Base-by-base conservation (phyloP, 345 rosid species). In the Syzygium oleosum region DNA sequence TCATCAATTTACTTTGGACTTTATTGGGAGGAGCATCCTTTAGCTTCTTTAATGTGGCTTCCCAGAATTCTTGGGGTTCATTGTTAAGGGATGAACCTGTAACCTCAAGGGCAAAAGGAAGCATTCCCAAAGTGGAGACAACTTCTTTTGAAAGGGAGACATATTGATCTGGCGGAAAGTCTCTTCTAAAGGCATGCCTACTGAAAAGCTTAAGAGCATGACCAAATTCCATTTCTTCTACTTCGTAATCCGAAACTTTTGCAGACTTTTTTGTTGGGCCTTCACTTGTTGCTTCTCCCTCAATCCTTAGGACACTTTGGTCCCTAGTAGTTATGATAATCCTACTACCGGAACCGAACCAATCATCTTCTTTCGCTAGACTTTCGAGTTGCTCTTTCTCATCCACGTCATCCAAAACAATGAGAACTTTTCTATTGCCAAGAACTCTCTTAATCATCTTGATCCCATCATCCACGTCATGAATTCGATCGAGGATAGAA, bases 251-350 rank as follows among this genome's bases (percentile, higher is more conserved):
- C 11, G 7, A 34, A 17, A 73, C 7, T 4, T 9, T 73, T 73
- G 80, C 0, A 34, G 7, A 16, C 41, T 63, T 63, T 31, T 31
- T 2, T 29, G 0, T 1, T 7, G 10, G 0, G 14, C 13, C 49
- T 73, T 34, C 49, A 34, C 25, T 5, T 8, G 14, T 38, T 34
- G 0, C 80, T 73, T 73, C 46, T 73, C 46, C 49, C 49, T 73
- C 49, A 73, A 73, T 34, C 7, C 2, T 34, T 19, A 73, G 49
- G 11, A 73, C 43, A 19, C 49, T 1, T 9, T 73, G 25, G 2
- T 73, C 14, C 7, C 80, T 73, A 19, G 80, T 73, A 73, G 80
- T 73, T 73, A 73, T 73, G 14, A 73, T 73, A 73, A 73, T 34
- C 25, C 49, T 73, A 73, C 80, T 73, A 34, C 80, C 80, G 0